Percentiles rank a stretch among this genome's conserved stretches.
phyloP scores from a whole-genome alignment of 352 stramenopile genomes.

The Phytopythium aichiense region DNA sequence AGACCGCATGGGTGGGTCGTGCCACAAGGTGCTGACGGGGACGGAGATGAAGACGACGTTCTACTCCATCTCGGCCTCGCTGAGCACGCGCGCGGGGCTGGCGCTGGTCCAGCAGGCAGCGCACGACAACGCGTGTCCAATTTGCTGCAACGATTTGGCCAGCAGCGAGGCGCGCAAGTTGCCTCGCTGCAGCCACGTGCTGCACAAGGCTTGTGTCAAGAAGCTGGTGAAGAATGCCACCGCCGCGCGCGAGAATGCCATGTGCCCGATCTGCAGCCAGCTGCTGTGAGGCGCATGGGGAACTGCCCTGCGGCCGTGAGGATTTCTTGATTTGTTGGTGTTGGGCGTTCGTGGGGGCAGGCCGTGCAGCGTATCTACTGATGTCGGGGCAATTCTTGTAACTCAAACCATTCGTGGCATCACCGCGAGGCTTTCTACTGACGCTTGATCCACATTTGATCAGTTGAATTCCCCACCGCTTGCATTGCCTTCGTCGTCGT shows the following conservation, averaged over 20 bases:
- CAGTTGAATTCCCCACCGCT: no score
- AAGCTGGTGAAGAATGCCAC: no score
- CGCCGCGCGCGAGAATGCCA: neutral
- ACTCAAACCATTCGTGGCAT: no score
- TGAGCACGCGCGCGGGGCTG: conserved; percentile 34
- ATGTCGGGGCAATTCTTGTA: no score
- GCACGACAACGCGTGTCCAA: neutral
- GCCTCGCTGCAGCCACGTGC: neutral
- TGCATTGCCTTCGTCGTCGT: no score
- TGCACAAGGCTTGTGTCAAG: no score
- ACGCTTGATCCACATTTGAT: no score
- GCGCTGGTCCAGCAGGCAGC: neutral
- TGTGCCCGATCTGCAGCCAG: conserved; percentile 4
- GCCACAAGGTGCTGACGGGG: conserved; percentile 53
- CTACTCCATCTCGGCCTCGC: conserved; percentile 65
- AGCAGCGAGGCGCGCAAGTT: neutral
- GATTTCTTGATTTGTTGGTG: no score
- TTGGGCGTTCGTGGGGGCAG: no score
- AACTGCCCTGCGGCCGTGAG: no score
- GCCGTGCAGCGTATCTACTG: no score
- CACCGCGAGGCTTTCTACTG: no score
- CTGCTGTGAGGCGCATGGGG: neutral
- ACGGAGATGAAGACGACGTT: conserved; percentile 77
- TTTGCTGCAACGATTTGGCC: conserved; percentile 2
- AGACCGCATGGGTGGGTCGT: conserved; percentile 48